These are phyloP conservation scores for Colletotrichum tamarilloi DNA, from an alignment of 2,329 filamentous ascomycete species.

Conservation along the genomic window DNA sequence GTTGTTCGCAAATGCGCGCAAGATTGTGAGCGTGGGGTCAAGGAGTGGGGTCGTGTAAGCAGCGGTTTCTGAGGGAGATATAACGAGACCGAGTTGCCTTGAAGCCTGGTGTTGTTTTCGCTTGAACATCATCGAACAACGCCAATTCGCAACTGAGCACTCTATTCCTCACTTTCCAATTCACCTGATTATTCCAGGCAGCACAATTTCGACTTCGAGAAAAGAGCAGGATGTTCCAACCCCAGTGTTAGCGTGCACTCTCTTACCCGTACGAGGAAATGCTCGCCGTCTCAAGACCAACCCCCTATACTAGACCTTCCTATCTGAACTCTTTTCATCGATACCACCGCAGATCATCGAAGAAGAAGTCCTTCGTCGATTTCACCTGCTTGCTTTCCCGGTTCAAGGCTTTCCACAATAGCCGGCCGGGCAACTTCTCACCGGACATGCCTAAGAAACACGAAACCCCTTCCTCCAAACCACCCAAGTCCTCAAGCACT, in stretches of 20 bases:
- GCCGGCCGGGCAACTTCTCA: slow-evolving; percentile 5
- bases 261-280: slow-evolving; percentile 5
- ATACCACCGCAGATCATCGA: not conserved
- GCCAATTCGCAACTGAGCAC: not conserved
- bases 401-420: not conserved
- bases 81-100: not conserved
- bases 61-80: not conserved
- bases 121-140: not conserved
- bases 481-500: slow-evolving; percentile 22
- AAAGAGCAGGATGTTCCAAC: slow-evolving; percentile 20
- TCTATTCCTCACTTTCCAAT: not conserved
- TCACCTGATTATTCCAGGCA: not conserved
- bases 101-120: not conserved
- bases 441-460: slow-evolving; percentile 26
- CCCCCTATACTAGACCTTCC: not conserved
- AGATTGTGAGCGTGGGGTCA: not conserved
- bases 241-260: slow-evolving; percentile 7
- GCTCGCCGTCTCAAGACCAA: not conserved
- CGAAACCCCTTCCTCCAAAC: slow-evolving; percentile 15
- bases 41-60: not conserved
- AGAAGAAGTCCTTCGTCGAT: not conserved
- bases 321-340: not conserved
- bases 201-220: not conserved
- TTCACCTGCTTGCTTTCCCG: not conserved
- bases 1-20: slow-evolving; percentile 28